Percentiles rank a stretch among this genome's conserved stretches.
phyloP scores from a whole-genome alignment of 495 filamentous ascomycete genomes.

The Penicilliopsis zonata region DNA sequence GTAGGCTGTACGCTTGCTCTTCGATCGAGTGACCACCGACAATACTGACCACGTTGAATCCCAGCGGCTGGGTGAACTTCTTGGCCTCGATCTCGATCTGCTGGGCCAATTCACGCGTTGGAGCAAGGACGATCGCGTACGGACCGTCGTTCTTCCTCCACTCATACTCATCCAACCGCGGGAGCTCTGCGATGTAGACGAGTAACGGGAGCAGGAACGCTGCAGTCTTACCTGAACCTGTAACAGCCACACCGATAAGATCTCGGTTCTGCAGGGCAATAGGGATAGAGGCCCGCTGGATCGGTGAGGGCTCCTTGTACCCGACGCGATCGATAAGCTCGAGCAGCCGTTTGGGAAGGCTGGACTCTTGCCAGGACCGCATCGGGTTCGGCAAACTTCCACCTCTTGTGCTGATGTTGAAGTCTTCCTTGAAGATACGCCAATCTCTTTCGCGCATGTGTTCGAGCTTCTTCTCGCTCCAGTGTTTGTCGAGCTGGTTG shows the following conservation, averaged over 20 bases:
- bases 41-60: conserved; percentile 93
- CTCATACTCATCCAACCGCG: conserved; percentile 70
- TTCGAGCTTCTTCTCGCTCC: conserved; percentile 91
- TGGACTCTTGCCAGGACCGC: conserved; percentile 87
- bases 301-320: conserved; percentile 85
- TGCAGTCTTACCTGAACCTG: conserved; percentile 97
- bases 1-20: conserved; percentile 83
- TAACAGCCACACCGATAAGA: conserved; percentile 95
- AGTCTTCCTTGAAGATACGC: conserved; percentile 99
- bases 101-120: conserved; percentile 96
- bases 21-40: conserved; percentile 94
- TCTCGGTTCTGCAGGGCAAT: conserved; percentile 90
- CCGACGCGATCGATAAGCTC: conserved; percentile 77
- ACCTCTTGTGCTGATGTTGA: conserved; percentile 88
- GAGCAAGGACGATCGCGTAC: conserved; percentile 91
- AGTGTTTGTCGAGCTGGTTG: conserved; percentile 74
- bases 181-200: conserved; percentile 92
- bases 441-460: conserved; percentile 98
- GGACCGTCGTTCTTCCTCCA: conserved; percentile 82
- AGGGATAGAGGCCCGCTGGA: conserved; percentile 90
- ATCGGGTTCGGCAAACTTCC: conserved; percentile 91
- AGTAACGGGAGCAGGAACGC: conserved; percentile 88
- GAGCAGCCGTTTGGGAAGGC: conserved; percentile 65
- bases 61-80: conserved; percentile 85
- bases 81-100: conserved; percentile 93